Evolutionary conservation across 805 yeast species (phyloP).

Genomic region (Hanseniaspora clermontiae): DNA sequence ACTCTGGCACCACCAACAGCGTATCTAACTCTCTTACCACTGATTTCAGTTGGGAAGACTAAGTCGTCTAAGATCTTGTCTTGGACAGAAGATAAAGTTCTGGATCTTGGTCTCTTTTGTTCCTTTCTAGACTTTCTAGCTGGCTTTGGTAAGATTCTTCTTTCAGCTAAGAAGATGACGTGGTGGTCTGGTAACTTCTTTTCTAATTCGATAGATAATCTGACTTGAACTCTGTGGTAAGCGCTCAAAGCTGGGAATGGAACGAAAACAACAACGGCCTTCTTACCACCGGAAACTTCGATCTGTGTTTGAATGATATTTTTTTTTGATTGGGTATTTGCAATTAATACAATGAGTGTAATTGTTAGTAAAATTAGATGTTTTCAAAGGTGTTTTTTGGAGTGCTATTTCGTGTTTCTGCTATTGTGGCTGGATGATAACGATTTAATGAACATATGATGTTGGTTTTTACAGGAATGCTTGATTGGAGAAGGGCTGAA

Average conservation of each 20-base stretch:
- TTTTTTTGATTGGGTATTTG: slow-evolving; percentile 2
- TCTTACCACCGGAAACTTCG: slow-evolving; percentile 96
- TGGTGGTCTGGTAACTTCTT: slow-evolving; percentile 99
- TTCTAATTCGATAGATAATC: slow-evolving; percentile 98
- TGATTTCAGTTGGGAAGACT: slow-evolving; percentile 98
- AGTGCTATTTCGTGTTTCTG: not conserved
- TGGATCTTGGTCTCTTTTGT: slow-evolving; percentile 99
- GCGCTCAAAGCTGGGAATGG: slow-evolving; percentile 88
- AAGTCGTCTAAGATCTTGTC: slow-evolving; percentile 97
- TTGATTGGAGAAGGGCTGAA: too few relatives aligned
- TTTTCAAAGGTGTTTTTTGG: too few relatives aligned
- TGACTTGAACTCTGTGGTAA: slow-evolving; percentile 94
- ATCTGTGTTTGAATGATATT: slow-evolving; percentile 32
- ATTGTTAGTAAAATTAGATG: slow-evolving; percentile 1
- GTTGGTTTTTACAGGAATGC: too few relatives aligned
- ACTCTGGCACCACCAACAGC: slow-evolving; percentile 97
- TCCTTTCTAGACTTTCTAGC: slow-evolving; percentile 84
- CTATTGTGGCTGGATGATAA: not conserved
- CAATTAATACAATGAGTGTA: not conserved
- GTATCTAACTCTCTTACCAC: slow-evolving; percentile 98
- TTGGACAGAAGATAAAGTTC: slow-evolving; percentile 97
- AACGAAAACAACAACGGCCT: slow-evolving; percentile 94
- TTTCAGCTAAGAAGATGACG: slow-evolving; percentile 97
- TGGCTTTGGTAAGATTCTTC: slow-evolving; percentile 99
- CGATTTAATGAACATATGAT: not conserved